Base-by-base conservation (phyloP, 2,329 filamentous ascomycete species). In the Hirsutella rhossiliensis region DNA sequence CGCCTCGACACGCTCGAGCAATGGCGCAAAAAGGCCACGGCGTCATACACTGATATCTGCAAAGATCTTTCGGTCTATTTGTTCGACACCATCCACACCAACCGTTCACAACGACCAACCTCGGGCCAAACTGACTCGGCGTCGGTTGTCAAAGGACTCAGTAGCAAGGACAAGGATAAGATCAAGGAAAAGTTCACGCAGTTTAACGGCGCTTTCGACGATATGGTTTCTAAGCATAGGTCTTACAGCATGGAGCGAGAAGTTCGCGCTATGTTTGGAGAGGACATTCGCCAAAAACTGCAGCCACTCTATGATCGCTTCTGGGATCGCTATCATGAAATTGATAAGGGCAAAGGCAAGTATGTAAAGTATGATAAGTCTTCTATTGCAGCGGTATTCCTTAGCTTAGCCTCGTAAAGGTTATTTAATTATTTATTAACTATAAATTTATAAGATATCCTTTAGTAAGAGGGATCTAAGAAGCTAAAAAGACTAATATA, bases 291-390 rank as follows among this genome's bases (percentile, higher is more conserved):
- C 61, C 82, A 82, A 54, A 87, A 95, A 67, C 82, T 98, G 45
- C 90, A 97, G 66, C 89, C 90, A 44, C 73, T 98, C 13, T 98
- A 98, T 66, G 84, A 84, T 49, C 77, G 92, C 39, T 98, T 98
- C 66, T 97, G 87, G 80, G 92, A 97, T 64, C 78, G 90, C 27
- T 98, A 98, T 61, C 89, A 96, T 61, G 92, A 97, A 65, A 81
- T 97, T 51, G 90, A 97, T 66, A 96, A 95, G 69, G 92, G 92
- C 47, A 94, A 89, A 66, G 90, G 90, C 53, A 98, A 98, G 65
- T 94, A 97, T 64, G 88, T 94, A 61, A 96, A 94, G 68, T 97
- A 95, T 61, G 89, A 96, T 68, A 96, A 96, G 70, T 72, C 73
- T 36, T 77, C 80, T 40, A 82, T 98, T 55, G 78, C 84, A 40